Evolutionary conservation across 768 basidiomycete genomes (phyloP), one percentile per base, ranked within the genome.

Genomic region (Pholiota molesta): DNA sequence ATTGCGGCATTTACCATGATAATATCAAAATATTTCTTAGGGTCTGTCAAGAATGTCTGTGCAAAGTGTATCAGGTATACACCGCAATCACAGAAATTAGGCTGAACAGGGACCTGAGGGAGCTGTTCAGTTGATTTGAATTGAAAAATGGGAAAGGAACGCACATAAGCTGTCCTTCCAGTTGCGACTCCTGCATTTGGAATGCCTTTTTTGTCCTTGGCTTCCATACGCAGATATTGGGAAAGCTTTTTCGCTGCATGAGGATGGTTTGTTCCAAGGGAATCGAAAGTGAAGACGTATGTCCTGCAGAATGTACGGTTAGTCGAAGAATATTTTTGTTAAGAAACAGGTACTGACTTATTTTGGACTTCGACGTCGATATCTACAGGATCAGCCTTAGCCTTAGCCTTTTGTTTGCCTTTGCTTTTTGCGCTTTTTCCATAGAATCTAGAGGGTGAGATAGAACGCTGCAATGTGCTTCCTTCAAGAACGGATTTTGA

Each of bases 11-110:
- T 31, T 67, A 82, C 82, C 62, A 79, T 69, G 52, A 93, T 88
- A 33, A 81, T 74, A 9, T 78, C 65, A 56, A 80, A 77, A 60
- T 88, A 85, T 17, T 75, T 70, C 0, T 73, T 69, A 0, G 94
- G 90, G 57, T 90, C 75, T 8, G 71, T 75, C 74, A 97, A 84
- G 70, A 99, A 92, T 0, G 84, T 86, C 66, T 87, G 79, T 8
- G 89, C 91, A 55, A 94, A 94, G 69, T 99, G 95, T 11, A 99
- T 78, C 13, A 99, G 81, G 73, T 93, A 99, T 29, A 97, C 72
- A 6, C 97, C 97, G 66, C 97, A 99, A 72, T 98, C 96, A 69
- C 89, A 92, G 65, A 80, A 92, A 71, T 99, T 98, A 16, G 87
- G 86, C 71, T 99, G 97, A 23, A 79, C 78, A 3, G 97, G 97